phyloP scores from a whole-genome alignment of 768 basidiomycete genomes.

The Chiua virens region DNA sequence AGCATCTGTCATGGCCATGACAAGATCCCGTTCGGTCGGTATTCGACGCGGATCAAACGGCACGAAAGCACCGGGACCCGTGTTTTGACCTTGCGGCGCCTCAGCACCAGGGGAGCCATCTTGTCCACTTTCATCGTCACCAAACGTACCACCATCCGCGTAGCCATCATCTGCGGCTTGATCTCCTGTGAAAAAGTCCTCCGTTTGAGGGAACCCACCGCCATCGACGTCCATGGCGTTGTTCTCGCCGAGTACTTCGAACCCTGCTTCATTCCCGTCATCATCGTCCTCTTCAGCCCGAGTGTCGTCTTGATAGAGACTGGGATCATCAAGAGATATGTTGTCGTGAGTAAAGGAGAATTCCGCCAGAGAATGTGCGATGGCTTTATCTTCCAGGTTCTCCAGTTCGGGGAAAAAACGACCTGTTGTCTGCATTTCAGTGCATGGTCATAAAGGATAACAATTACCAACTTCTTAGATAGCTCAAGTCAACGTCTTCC shows the following conservation, averaged over 20 bases:
- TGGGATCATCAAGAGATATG: conserved; percentile 60
- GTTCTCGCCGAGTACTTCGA: conserved; percentile 21
- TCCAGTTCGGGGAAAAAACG: conserved; percentile 74
- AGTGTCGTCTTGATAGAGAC: conserved; percentile 58
- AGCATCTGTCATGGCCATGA: conserved; percentile 80
- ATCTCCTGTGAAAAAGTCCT: conserved; percentile 71
- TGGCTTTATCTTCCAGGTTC: conserved; percentile 63
- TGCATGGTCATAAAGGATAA: not conserved
- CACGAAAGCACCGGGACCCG: conserved; percentile 50
- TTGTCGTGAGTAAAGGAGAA: conserved; percentile 80
- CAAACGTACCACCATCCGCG: conserved; percentile 38
- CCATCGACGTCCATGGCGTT: conserved; percentile 42
- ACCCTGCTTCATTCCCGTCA: conserved; percentile 27
- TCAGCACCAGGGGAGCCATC: conserved; percentile 46
- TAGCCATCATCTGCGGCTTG: conserved; percentile 53
- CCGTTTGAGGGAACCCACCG: conserved; percentile 39
- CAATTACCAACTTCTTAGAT: conserved; percentile 53
- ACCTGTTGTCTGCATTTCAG: conserved; percentile 36
- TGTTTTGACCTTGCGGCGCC: conserved; percentile 40
- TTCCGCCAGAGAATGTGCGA: conserved; percentile 75
- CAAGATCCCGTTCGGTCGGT: conserved; percentile 74
- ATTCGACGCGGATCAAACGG: conserved; percentile 86
- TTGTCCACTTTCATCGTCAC: conserved; percentile 40
- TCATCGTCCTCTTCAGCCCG: conserved; percentile 36
- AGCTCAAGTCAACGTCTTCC: conserved; percentile 63